phyloP scores from a whole-genome alignment of 2,329 filamentous ascomycete genomes.

The Phyllosticta citrichinensis region DNA sequence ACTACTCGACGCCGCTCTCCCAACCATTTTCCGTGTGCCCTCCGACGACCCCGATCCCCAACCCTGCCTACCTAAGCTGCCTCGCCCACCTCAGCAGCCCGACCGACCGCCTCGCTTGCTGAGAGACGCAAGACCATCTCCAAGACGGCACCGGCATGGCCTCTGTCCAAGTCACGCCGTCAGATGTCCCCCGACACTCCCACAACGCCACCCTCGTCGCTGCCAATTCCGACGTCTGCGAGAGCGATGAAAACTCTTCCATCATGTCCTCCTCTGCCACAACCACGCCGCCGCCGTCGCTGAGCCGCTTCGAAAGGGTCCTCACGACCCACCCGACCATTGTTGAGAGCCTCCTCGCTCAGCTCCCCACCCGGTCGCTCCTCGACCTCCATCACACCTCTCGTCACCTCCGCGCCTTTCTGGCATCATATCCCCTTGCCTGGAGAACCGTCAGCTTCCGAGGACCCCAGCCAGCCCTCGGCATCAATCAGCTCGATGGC shows the following conservation, averaged over 20 bases:
- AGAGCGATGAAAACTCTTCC: neutral
- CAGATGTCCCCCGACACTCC: neutral
- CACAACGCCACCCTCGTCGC: neutral
- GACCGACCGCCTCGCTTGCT: neutral
- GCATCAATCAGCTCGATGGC: constrained; percentile 23
- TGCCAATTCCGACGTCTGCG: neutral
- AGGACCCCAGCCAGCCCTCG: constrained; percentile 32
- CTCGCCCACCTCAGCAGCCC: neutral
- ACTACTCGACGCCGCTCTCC: neutral
- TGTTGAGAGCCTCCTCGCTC: constrained; percentile 48
- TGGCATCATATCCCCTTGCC: constrained; percentile 48
- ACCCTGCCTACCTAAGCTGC: neutral
- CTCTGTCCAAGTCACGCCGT: neutral
- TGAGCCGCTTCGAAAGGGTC: constrained; percentile 41
- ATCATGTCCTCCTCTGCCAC: neutral
- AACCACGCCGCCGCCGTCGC: neutral
- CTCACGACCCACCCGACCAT: constrained; percentile 48
- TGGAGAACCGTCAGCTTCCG: constrained; percentile 53
- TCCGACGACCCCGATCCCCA: neutral
- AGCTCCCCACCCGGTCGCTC: constrained; percentile 46
- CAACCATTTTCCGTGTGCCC: neutral
- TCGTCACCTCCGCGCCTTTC: constrained; percentile 43
- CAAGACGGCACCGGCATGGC: neutral
- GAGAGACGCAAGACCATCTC: neutral
- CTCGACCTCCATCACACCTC: constrained; percentile 51